phyloP scores from a whole-genome alignment of 2,329 filamentous ascomycete species.

The Penicillium sclerotiorum region DNA sequence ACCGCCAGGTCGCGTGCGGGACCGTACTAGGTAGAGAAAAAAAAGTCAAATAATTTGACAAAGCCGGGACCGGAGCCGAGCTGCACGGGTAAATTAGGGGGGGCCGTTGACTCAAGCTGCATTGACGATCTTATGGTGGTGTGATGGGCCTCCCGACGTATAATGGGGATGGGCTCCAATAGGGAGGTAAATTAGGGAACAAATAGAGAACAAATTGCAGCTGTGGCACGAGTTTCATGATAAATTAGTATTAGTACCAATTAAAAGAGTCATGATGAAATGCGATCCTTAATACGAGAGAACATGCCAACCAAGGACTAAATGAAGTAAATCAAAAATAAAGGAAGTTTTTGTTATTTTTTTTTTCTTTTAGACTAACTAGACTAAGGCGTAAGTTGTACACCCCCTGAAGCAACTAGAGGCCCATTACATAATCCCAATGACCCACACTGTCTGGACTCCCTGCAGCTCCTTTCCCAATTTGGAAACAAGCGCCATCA shows the following conservation, averaged over 20 bases:
- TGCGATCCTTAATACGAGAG: no score
- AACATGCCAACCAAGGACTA: background rate
- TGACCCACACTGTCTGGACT: slow-evolving; percentile 24
- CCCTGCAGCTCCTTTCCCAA: slow-evolving; percentile 30
- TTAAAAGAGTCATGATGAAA: no score
- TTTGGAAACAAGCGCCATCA: slow-evolving; percentile 22
- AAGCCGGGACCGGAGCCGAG: slow-evolving; percentile 20
- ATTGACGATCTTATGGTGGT: slow-evolving; percentile 22
- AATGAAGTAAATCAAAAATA: no score
- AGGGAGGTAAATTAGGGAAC: background rate
- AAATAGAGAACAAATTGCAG: no score
- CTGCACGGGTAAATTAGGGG: slow-evolving; percentile 26
- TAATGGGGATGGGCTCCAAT: background rate
- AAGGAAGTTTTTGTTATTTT: background rate
- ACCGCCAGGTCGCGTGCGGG: slow-evolving; percentile 10
- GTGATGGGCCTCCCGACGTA: slow-evolving; percentile 8
- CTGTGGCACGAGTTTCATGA: no score
- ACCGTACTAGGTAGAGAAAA: no score
- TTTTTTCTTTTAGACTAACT: no score
- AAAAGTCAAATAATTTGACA: slow-evolving; percentile 10
- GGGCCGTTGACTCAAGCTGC: slow-evolving; percentile 19
- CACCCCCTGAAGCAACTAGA: slow-evolving; percentile 15
- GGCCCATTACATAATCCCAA: slow-evolving; percentile 26
- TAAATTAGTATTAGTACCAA: no score
- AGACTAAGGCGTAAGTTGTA: background rate